phyloP scores from a whole-genome alignment of 257 asterid genomes.

The Verbena officinalis region DNA sequence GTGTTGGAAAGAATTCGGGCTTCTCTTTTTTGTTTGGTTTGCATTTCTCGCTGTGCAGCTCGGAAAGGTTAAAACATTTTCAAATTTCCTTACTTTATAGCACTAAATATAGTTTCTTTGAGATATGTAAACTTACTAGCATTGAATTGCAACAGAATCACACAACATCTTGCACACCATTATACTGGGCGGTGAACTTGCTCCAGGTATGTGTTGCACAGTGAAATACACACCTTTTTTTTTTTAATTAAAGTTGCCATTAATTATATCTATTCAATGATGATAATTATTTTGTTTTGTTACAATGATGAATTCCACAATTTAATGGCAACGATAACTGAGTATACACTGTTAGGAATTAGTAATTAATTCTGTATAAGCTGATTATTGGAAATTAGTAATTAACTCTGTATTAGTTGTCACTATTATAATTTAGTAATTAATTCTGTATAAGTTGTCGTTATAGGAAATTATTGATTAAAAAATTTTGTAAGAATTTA shows the following conservation, averaged over 20 bases:
- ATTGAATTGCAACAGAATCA: slow-evolving; percentile 57
- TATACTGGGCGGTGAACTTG: slow-evolving; percentile 89
- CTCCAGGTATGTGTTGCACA: slow-evolving; percentile 61
- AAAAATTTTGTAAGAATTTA: neutral
- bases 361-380: too few species aligned
- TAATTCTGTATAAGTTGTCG: too few species aligned
- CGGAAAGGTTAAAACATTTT: slow-evolving; percentile 56
- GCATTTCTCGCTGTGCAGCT: slow-evolving; percentile 78
- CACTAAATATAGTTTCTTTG: slow-evolving; percentile 1
- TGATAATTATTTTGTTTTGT: too few species aligned
- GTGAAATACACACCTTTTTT: neutral
- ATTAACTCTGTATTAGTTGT: too few species aligned
- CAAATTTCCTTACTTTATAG: neutral
- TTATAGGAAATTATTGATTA: too few species aligned
- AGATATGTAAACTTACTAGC: slow-evolving; percentile 23
- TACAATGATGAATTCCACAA: too few species aligned
- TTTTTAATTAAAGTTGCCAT: neutral
- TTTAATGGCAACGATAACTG: too few species aligned
- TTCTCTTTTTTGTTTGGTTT: slow-evolving; percentile 84
- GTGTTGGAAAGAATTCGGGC: slow-evolving; percentile 90
- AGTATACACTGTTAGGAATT: too few species aligned
- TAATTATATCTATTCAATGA: too few species aligned
- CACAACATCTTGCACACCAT: slow-evolving; percentile 60
- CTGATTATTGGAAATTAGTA: too few species aligned
- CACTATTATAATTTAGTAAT: too few species aligned